Evolutionary conservation across 1,284 basidiomycete species (phyloP), one percentile per base, ranked within the genome.

Genomic region (Exobasidium rhododendri): DNA sequence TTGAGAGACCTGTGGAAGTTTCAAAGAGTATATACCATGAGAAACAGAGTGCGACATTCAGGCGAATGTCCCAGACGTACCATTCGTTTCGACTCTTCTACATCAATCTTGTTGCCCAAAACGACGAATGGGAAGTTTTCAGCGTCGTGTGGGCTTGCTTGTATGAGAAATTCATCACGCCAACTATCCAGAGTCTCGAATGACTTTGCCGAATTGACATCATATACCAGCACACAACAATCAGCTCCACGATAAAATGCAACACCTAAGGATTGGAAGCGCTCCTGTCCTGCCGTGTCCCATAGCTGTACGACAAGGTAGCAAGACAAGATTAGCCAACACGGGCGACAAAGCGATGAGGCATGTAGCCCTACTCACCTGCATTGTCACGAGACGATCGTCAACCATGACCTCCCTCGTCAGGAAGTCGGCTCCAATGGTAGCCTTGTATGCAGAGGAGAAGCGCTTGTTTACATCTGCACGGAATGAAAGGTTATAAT

Each of bases 361-460:
- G 20, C 45, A 17, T 56, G n/a, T n/a, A n/a, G n/a, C n/a, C 43
- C 13, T 17, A 81, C 85, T 65, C 64, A 89, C 92, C 88, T 97
- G 94, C 93, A 98, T 97, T 14, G 96, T 98, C 58, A 98, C 96
- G 58, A 94, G 85, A 56, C 94, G 87, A 82, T 97, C 96, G 77
- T 99, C 96, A 40, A 97, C 93, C 85, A 97, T 92, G 62, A 98
- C 90, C 83, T 98, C 96, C 83, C 97, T 94, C 60, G 96, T 99
- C 72, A 99, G 84, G 55, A 80, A 82, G 70, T 83, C 81, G 30
- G 82, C 81, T 24, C 80, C 81, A 64, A 82, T 82, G 44, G 77
- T 77, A 24, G 74, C 79, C 84, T 98, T 98, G 86, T 99, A 98
- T 82, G 97, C 94, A 82, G 94, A 97, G 78, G 91, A 94, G 83